Conservation (phyloP, 495 filamentous ascomycete species). For the Xylaria flabelliformis region DNA sequence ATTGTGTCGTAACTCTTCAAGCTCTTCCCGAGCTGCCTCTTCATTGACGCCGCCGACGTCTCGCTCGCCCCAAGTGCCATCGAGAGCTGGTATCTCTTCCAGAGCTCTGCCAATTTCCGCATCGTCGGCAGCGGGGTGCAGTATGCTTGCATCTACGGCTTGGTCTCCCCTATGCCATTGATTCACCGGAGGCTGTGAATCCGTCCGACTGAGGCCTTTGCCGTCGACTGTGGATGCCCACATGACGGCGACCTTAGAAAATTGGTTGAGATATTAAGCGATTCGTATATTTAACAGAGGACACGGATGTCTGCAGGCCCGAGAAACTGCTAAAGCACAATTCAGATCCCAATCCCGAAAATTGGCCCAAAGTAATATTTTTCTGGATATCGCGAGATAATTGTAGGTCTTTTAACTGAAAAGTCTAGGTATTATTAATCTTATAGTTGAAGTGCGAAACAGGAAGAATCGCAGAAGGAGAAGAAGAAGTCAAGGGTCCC, state of each 20-base stretch:
- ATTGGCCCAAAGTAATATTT: background rate
- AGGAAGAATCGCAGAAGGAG: background rate
- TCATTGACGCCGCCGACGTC: constrained; percentile 69
- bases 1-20: constrained; percentile 69
- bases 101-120: constrained; percentile 5
- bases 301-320: background rate
- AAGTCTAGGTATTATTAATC: background rate
- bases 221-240: constrained; percentile 31
- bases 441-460: background rate
- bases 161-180: constrained; percentile 33
- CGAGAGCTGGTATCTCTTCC: constrained; percentile 25
- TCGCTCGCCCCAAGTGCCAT: constrained; percentile 79
- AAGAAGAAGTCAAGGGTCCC: background rate
- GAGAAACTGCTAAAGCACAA: background rate
- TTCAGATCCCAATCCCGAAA: background rate
- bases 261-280: background rate
- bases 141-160: constrained; percentile 20
- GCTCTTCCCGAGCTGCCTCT: constrained; percentile 71
- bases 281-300: background rate
- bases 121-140: constrained; percentile 19
- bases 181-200: constrained; percentile 32
- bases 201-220: constrained; percentile 31
- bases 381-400: background rate
- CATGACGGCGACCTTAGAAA: constrained; percentile 23
- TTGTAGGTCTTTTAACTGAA: background rate